Percentiles rank a stretch among this genome's conserved stretches.
These are phyloP conservation scores for Golubevia pallescens DNA, from an alignment of 1,284 basidiomycete genomes.

Conservation along the genomic window DNA sequence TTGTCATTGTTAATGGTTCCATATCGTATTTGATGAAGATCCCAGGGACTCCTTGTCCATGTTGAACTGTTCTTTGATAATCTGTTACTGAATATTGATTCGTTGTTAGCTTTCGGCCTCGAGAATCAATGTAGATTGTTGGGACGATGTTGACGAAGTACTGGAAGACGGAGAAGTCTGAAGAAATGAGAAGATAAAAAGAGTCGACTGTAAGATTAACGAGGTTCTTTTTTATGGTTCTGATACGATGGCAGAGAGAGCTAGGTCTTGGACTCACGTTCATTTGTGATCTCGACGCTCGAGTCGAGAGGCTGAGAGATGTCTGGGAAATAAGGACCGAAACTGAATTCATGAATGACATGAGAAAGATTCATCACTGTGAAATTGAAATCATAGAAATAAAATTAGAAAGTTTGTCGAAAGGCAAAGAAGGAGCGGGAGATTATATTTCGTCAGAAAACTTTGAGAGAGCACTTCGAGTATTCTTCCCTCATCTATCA, in stretches of 20 bases:
- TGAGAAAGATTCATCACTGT: conserved; percentile 95
- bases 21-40: conserved; percentile 75
- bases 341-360: conserved; percentile 94
- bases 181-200: no score
- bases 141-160: conserved; percentile 95
- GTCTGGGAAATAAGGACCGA: conserved; percentile 93
- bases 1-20: conserved; percentile 83
- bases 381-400: no score
- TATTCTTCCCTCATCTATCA: conserved; percentile 4
- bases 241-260: no score
- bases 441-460: no score
- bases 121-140: conserved; percentile 82
- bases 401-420: no score
- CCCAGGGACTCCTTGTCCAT: conserved; percentile 78
- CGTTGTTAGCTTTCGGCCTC: conserved; percentile 72
- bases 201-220: neutral
- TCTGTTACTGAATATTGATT: conserved; percentile 96
- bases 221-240: no score
- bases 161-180: conserved; percentile 71
- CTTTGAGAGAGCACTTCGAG: no score
- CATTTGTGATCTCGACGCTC: conserved; percentile 75
- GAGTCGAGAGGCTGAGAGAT: conserved; percentile 89
- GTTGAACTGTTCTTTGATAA: conserved; percentile 79
- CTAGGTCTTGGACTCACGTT: conserved; percentile 78
- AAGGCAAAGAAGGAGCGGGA: no score